Evolutionary conservation across 306 rosid species (phyloP).

Genomic region (Malus orientalis): DNA sequence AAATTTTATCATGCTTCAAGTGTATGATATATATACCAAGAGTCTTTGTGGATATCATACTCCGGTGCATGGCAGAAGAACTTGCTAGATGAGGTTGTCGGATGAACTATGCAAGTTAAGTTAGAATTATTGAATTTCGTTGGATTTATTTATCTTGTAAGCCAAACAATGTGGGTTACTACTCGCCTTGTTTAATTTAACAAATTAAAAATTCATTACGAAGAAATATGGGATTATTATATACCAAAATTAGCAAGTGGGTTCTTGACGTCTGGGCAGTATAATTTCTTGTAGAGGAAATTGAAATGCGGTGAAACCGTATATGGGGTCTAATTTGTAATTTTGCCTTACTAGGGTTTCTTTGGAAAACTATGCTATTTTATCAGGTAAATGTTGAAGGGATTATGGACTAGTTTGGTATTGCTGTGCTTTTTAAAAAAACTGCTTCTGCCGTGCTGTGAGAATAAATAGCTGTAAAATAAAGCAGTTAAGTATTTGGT

Average conservation of each 20-base stretch:
- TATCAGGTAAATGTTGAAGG: background rate
- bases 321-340: background rate
- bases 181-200: background rate
- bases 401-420: too few relatives aligned
- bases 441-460: too few relatives aligned
- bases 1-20: too few relatives aligned
- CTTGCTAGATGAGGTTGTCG: background rate
- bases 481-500: too few relatives aligned
- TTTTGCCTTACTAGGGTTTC: background rate
- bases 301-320: background rate
- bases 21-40: too few relatives aligned
- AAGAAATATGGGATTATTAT: background rate
- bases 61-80: background rate
- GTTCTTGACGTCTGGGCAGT: slow-evolving; percentile 3
- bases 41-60: too few relatives aligned
- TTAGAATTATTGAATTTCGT: slow-evolving; percentile 5
- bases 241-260: background rate
- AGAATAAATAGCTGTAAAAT: too few relatives aligned
- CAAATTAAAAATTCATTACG: background rate
- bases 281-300: background rate
- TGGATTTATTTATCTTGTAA: slow-evolving; percentile 6
- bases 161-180: background rate
- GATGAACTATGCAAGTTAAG: background rate
- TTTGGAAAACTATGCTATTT: background rate
- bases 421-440: too few relatives aligned